Evolutionary conservation across 2,329 filamentous ascomycete species (phyloP).

Genomic region (Fusarium coffeatum): DNA sequence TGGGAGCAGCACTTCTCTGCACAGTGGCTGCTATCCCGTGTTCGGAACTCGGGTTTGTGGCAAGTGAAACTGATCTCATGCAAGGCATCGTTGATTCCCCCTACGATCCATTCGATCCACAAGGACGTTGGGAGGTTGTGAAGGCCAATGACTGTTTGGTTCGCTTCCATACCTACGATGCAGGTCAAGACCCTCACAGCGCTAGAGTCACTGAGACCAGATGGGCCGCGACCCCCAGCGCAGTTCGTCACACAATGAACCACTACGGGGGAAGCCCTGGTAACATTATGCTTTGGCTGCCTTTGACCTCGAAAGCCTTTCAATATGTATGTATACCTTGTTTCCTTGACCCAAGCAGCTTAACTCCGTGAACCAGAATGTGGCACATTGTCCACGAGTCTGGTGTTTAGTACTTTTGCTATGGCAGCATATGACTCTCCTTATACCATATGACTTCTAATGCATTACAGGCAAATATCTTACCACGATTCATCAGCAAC

Average conservation of each 20-base stretch:
- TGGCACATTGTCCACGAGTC: no score
- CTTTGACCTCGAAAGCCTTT: not conserved
- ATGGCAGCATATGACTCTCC: no score
- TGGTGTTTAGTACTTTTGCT: no score
- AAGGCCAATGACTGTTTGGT: not conserved
- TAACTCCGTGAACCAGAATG: no score
- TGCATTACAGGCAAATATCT: not conserved
- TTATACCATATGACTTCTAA: no score
- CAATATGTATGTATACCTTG: not conserved
- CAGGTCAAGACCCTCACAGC: not conserved
- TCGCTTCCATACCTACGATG: not conserved
- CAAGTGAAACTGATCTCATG: no score
- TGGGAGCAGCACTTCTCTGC: no score
- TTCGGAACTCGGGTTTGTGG: not conserved
- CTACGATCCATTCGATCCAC: not conserved
- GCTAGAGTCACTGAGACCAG: not conserved
- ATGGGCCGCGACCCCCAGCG: not conserved
- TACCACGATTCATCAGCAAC: no score
- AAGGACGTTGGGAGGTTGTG: not conserved
- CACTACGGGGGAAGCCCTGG: not conserved
- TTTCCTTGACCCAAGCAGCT: no score
- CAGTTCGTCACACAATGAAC: not conserved
- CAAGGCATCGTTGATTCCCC: no score
- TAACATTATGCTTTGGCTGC: not conserved
- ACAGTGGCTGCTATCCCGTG: not conserved